Percentiles rank a stretch among this genome's conserved stretches.
These are phyloP conservation scores for Silybum marianum DNA, from an alignment of 129 eudicot genomes.

Conservation along the genomic window DNA sequence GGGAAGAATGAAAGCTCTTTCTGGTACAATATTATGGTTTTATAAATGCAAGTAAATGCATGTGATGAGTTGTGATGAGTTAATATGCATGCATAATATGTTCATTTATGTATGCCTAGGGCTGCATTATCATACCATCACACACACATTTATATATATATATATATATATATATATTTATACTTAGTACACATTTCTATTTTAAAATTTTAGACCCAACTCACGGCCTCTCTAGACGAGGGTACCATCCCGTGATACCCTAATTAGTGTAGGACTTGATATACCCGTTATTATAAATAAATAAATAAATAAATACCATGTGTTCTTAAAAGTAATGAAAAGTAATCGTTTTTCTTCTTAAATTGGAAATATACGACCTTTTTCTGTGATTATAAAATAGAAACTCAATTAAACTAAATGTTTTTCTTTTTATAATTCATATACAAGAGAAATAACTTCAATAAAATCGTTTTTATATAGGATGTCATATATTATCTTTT, in stretches of 20 bases:
- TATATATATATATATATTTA: neutral
- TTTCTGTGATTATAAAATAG: neutral
- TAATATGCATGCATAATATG: constrained; percentile 23
- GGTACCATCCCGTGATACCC: constrained; percentile 25
- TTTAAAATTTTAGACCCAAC: constrained; percentile 1
- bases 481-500: no score
- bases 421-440: neutral
- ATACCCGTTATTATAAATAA: neutral
- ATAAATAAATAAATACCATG: neutral
- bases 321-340: neutral
- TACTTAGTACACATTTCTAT: constrained; percentile 22
- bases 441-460: neutral
- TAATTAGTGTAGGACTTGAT: constrained; percentile 19
- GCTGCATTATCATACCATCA: neutral
- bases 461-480: neutral
- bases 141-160: neutral
- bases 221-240: constrained; percentile 21
- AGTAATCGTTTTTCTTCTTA: neutral
- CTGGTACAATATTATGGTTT: constrained; percentile 34
- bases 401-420: neutral
- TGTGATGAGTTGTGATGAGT: constrained; percentile 28
- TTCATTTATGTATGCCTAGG: constrained; percentile 8
- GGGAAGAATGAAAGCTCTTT: constrained; percentile 22
- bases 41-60: constrained; percentile 38
- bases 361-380: neutral